Conservation (phyloP, 1,139 yeast genomes). For the Pichia norvegensis region DNA sequence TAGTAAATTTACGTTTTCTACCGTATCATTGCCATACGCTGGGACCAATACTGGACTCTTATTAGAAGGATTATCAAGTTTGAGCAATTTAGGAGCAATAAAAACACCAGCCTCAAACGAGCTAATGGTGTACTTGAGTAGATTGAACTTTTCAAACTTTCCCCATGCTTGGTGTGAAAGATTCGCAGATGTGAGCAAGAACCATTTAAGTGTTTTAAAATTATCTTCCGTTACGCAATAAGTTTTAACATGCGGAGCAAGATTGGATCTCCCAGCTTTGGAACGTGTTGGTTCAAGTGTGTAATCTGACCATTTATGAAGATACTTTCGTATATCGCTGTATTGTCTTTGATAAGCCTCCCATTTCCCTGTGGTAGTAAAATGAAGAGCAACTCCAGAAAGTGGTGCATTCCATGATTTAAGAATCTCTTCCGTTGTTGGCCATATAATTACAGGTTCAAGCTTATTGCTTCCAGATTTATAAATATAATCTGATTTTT, state of each 20-base stretch:
- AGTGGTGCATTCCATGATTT: conserved; percentile 28
- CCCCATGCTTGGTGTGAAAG: conserved; percentile 71
- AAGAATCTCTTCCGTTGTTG: conserved; percentile 44
- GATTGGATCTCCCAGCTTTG: conserved; percentile 27
- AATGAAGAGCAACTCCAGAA: conserved; percentile 53
- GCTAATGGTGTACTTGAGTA: conserved; percentile 17
- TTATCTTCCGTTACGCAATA: conserved; percentile 40
- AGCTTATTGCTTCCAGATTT: conserved; percentile 28
- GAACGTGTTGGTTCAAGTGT: conserved; percentile 9
- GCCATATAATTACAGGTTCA: conserved; percentile 45
- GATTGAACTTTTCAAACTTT: conserved; percentile 27
- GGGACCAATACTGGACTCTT: conserved; percentile 28
- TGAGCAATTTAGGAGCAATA: conserved; percentile 27
- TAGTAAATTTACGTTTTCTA: conserved; percentile 13
- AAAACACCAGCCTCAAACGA: conserved; percentile 55
- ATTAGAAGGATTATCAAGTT: conserved; percentile 5
- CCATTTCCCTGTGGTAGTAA: conserved; percentile 30
- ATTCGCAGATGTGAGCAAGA: conserved; percentile 59
- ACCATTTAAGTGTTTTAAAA: conserved; percentile 50
- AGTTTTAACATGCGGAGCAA: conserved; percentile 41
- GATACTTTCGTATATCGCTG: conserved; percentile 15
- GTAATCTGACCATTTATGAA: conserved; percentile 22
- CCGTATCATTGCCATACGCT: conserved; percentile 33
- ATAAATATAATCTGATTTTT: conserved; percentile 24
- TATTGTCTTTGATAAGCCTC: conserved; percentile 24